These are phyloP conservation scores for Flaveria trinervia DNA, from an alignment of 129 eudicot genomes.

Conservation along the genomic window DNA sequence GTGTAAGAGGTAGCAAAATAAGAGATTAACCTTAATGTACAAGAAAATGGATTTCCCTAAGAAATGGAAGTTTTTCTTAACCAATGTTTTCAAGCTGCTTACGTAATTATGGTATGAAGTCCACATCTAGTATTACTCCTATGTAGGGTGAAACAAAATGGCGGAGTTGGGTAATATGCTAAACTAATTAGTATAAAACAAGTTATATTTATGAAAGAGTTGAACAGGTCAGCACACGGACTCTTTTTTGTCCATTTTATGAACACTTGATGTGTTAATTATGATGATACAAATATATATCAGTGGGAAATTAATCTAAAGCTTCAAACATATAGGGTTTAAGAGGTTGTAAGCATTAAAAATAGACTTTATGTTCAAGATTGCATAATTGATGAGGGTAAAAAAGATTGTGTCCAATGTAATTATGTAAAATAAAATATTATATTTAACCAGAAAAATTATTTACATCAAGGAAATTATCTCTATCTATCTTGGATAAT, in stretches of 20 bases:
- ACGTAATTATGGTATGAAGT: conserved; percentile 21
- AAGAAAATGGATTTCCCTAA: conserved; percentile 23
- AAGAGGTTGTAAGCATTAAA: background rate
- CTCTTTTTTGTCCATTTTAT: background rate
- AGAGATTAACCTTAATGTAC: conserved; percentile 31
- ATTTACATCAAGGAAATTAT: background rate
- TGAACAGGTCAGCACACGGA: background rate
- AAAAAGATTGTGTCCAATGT: conserved; percentile 12
- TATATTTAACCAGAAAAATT: background rate
- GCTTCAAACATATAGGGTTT: background rate
- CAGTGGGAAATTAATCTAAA: background rate
- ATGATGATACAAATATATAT: background rate
- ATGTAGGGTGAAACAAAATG: background rate
- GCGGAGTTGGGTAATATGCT: background rate
- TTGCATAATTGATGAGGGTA: background rate
- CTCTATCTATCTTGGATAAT: conserved; percentile 9
- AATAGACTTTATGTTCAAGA: background rate
- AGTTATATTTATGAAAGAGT: background rate
- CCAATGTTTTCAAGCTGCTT: conserved; percentile 22
- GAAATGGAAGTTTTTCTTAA: conserved; percentile 27
- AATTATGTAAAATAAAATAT: background rate
- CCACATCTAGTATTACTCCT: conserved; percentile 16
- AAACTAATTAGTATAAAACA: background rate
- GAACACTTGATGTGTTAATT: background rate
- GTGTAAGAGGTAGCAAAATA: conserved; percentile 24